These are phyloP conservation scores for Globisporangium nagaii DNA, from an alignment of 352 stramenopile species.

Conservation along the genomic window DNA sequence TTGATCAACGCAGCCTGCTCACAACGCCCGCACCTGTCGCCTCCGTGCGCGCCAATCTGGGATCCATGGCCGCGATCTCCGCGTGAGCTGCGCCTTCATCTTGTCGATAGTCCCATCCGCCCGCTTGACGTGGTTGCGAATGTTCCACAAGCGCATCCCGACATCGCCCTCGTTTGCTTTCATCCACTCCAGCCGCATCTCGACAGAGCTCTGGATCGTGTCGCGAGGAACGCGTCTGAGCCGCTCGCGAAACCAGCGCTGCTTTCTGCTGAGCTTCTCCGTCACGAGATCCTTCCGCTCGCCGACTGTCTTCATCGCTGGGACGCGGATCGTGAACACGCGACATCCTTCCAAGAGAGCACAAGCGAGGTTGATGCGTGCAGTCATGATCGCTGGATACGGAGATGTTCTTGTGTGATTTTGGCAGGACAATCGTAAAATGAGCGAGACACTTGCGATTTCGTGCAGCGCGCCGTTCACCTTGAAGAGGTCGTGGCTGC, in stretches of 20 bases:
- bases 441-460: too few relatives aligned
- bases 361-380: neutral
- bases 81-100: neutral
- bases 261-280: neutral
- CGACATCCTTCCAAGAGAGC: neutral
- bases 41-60: constrained; percentile 1
- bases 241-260: neutral
- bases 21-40: neutral
- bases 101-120: neutral
- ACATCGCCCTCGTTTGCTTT: neutral
- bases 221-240: neutral
- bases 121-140: neutral
- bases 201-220: neutral
- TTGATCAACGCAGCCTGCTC: neutral
- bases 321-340: neutral
- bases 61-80: neutral
- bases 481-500: too few relatives aligned
- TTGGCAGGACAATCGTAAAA: too few relatives aligned
- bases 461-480: too few relatives aligned
- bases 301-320: neutral
- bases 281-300: neutral
- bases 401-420: too few relatives aligned
- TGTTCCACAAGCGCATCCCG: neutral
- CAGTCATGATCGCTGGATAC: too few relatives aligned
- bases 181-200: constrained; percentile 1